Percentiles rank a stretch among this genome's conserved stretches.
These are phyloP conservation scores for Globisporangium uncinulatum DNA, from an alignment of 352 stramenopile genomes.

Conservation along the genomic window DNA sequence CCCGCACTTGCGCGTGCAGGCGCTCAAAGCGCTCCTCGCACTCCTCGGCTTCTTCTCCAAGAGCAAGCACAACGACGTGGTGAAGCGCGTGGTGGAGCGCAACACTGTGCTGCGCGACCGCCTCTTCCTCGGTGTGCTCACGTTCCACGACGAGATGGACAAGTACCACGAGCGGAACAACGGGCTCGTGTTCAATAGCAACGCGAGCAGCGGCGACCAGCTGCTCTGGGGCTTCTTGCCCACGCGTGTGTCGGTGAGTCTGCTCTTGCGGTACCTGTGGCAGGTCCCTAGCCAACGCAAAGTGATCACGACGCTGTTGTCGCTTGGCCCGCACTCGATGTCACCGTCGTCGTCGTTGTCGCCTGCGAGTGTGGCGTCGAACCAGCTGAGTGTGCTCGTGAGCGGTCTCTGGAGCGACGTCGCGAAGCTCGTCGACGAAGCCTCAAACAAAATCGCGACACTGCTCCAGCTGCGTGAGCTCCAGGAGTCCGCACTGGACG, in stretches of 20 bases:
- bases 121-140: conserved; percentile 38
- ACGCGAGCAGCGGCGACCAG: conserved; percentile 53
- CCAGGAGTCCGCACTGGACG: conserved; percentile 33
- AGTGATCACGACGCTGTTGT: conserved; percentile 21
- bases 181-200: conserved; percentile 57
- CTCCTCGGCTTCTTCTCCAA: conserved; percentile 58
- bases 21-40: conserved; percentile 45
- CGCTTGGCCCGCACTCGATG: conserved; percentile 7
- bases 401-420: conserved; percentile 69
- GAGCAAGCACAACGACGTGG: conserved; percentile 25
- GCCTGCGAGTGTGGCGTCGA: conserved; percentile 6
- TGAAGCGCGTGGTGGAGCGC: conserved; percentile 34
- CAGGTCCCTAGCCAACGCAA: conserved; percentile 40
- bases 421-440: conserved; percentile 63
- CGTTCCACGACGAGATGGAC: conserved; percentile 74
- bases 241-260: conserved; percentile 45
- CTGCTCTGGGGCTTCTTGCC: conserved; percentile 69
- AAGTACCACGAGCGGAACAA: conserved; percentile 66
- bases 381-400: conserved; percentile 48
- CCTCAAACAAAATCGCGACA: conserved; percentile 49
- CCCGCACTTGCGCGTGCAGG: conserved; percentile 61
- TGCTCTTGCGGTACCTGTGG: conserved; percentile 66
- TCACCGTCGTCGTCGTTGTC: conserved; percentile 3
- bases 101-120: conserved; percentile 33
- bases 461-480: conserved; percentile 62